phyloP scores from a whole-genome alignment of 257 asterid genomes.

The Dorcoceras hygrometricum region DNA sequence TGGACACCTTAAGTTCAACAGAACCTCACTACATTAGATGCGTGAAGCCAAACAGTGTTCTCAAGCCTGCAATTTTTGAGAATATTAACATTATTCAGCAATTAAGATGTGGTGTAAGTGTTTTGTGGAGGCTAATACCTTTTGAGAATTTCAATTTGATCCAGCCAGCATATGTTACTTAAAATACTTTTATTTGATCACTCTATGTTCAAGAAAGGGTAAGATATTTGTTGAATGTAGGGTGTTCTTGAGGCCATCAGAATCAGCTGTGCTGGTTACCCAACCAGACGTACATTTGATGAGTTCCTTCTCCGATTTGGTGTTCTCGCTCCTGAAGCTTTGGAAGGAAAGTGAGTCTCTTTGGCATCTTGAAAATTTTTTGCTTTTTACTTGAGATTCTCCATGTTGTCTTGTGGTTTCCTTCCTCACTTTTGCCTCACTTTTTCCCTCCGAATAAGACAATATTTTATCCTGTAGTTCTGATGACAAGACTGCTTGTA shows the following conservation, averaged over 20 bases:
- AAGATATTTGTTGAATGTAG: slow-evolving; percentile 32
- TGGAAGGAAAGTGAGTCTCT: slow-evolving; percentile 67
- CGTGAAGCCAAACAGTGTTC: slow-evolving; percentile 90
- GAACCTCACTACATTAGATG: slow-evolving; percentile 99
- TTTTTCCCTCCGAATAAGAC: slow-evolving; percentile 18
- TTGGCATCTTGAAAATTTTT: slow-evolving; percentile 20
- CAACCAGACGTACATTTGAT: slow-evolving; percentile 93
- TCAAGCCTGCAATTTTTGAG: slow-evolving; percentile 96
- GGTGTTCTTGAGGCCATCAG: slow-evolving; percentile 99
- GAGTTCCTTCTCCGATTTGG: slow-evolving; percentile 99
- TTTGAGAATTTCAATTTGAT: slow-evolving; percentile 18
- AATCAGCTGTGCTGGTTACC: slow-evolving; percentile 99
- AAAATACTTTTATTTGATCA: neutral
- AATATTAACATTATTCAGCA: slow-evolving; percentile 86
- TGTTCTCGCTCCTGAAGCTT: slow-evolving; percentile 81
- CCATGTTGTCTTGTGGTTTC: slow-evolving; percentile 9
- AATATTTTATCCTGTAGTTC: slow-evolving; percentile 45
- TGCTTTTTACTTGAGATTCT: slow-evolving; percentile 14
- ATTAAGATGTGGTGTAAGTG: slow-evolving; percentile 98
- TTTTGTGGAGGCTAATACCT: slow-evolving; percentile 25
- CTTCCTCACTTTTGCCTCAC: slow-evolving; percentile 11
- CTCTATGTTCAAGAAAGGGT: slow-evolving; percentile 11
- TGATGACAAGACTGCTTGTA: slow-evolving; percentile 85
- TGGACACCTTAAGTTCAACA: slow-evolving; percentile 91
- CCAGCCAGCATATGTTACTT: slow-evolving; percentile 21